Evolutionary conservation across 495 filamentous ascomycete genomes (phyloP), one percentile per base, ranked within the genome.

Genomic region (Cairneyella variabilis): DNA sequence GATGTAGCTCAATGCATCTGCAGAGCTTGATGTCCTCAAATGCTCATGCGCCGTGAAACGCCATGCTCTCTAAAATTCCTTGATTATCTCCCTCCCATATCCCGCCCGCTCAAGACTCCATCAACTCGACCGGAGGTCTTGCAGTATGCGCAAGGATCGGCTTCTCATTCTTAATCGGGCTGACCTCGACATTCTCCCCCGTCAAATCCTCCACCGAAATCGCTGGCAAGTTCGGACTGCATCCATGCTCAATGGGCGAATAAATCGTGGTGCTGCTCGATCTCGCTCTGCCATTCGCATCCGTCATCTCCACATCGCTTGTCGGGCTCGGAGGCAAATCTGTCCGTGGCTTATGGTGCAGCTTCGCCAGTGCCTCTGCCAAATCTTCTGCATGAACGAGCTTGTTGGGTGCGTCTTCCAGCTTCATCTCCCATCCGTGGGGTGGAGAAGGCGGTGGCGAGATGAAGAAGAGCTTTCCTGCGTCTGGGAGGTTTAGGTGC

Each of bases 391-490:
- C 91, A 63, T 96, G 88, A 8, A 96, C 90, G 54, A 89, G 84
- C 69, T 90, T 91, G 68, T 98, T 98, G 26, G 93, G 93, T 2
- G 92, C 88, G 21, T 87, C 91, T 71, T 98, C 93, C 42, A 89
- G 74, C 61, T 82, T 82, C 73, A 91, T 79, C 69, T 92, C 87
- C 93, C 93, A 98, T 32, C 91, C 93, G 64, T 90, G 86, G 2
- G 93, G 93, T 44, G 93, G 93, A 53, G 77, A 83, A 1, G 93
- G 95, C 9, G 93, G 93, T 28, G 93, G 93, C 51, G 83, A 89
- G 73, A 98, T 97, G 73, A 98, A 97, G 79, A 97, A 96, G 30
- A 96, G 78, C 73, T 96, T 97, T 59, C 88, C 83, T 38, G 83
- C 73, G 57, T 95, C 88, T 12, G 93, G 93, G 1, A 90, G 83